Evolutionary conservation across 2,329 filamentous ascomycete species (phyloP).

Genomic region (Sporothrix curviconia): DNA sequence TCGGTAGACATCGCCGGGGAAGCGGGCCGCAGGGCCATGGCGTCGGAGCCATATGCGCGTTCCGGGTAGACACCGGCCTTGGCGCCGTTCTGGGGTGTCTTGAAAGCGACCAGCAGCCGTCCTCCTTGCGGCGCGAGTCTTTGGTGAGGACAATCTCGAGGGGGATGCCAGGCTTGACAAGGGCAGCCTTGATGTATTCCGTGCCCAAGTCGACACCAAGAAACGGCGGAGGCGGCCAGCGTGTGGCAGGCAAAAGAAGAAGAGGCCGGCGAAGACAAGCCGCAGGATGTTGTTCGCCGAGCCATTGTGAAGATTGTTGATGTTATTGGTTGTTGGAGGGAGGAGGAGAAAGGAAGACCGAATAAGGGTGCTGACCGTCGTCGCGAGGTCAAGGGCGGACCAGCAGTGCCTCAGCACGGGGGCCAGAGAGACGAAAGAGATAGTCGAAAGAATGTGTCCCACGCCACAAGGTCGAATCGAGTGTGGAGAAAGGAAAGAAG

Average conservation of each 20-base stretch:
- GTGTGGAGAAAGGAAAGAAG: no score
- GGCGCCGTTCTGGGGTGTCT: conserved; percentile 64
- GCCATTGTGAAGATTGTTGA: conserved; percentile 36
- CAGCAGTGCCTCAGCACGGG: no score
- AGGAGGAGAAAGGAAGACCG: not conserved
- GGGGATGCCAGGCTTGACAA: conserved; percentile 94
- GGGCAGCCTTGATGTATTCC: conserved; percentile 90
- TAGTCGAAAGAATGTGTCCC: no score
- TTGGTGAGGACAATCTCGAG: conserved; percentile 97
- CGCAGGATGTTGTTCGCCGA: conserved; percentile 28
- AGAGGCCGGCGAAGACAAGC: conserved; percentile 32
- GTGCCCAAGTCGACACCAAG: conserved; percentile 91
- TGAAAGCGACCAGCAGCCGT: conserved; percentile 86
- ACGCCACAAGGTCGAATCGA: no score
- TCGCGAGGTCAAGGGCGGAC: no score
- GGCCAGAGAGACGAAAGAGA: no score
- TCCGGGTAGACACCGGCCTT: conserved; percentile 70
- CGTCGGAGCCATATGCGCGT: conserved; percentile 85
- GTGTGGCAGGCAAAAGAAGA: conserved; percentile 43
- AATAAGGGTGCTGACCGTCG: not conserved
- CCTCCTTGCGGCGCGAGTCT: conserved; percentile 95
- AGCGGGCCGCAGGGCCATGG: conserved; percentile 80
- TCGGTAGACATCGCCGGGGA: conserved; percentile 90
- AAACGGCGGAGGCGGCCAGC: conserved; percentile 61
- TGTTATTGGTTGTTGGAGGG: no score